These are phyloP conservation scores for Boletus holoroseus DNA, from an alignment of 1,284 basidiomycete genomes.

Conservation along the genomic window DNA sequence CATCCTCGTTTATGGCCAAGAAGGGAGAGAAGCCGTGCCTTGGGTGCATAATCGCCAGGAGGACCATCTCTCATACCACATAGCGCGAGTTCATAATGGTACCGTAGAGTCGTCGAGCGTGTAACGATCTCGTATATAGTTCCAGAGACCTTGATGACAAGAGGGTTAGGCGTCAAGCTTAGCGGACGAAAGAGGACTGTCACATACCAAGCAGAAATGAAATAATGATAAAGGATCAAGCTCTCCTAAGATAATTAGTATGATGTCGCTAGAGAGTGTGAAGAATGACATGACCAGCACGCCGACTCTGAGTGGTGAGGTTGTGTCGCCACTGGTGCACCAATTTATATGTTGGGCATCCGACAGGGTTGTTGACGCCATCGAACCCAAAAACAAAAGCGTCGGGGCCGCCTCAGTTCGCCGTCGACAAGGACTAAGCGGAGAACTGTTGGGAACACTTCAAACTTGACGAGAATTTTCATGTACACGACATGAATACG, in stretches of 20 bases:
- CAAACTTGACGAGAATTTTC: slow-evolving; percentile 28
- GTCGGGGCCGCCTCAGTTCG: slow-evolving; percentile 30
- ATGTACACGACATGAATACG: slow-evolving; percentile 27
- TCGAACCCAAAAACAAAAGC: slow-evolving; percentile 34
- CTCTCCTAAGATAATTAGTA: slow-evolving; percentile 48
- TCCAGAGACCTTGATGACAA: slow-evolving; percentile 41
- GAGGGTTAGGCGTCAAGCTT: slow-evolving; percentile 3
- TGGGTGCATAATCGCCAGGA: slow-evolving; percentile 35
- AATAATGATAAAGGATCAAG: slow-evolving; percentile 50
- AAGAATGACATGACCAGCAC: slow-evolving; percentile 39
- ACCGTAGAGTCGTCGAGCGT: slow-evolving; percentile 46
- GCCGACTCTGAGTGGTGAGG: slow-evolving; percentile 24
- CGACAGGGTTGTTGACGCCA: slow-evolving; percentile 23
- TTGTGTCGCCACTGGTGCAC: slow-evolving; percentile 3
- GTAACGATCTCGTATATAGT: slow-evolving; percentile 41
- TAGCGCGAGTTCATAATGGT: slow-evolving; percentile 50
- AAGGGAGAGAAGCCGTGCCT: slow-evolving; percentile 46
- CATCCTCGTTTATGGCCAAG: slow-evolving; percentile 48
- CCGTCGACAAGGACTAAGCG: slow-evolving; percentile 34
- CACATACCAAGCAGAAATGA: slow-evolving; percentile 45
- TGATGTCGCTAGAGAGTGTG: slow-evolving; percentile 49
- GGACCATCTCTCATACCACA: slow-evolving; percentile 52
- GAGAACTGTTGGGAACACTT: slow-evolving; percentile 26
- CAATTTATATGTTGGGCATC: slow-evolving; percentile 32
- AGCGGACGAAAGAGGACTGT: not conserved